These are phyloP conservation scores for Penicillium sp. DNA, from an alignment of 2,329 filamentous ascomycete species.

Conservation along the genomic window DNA sequence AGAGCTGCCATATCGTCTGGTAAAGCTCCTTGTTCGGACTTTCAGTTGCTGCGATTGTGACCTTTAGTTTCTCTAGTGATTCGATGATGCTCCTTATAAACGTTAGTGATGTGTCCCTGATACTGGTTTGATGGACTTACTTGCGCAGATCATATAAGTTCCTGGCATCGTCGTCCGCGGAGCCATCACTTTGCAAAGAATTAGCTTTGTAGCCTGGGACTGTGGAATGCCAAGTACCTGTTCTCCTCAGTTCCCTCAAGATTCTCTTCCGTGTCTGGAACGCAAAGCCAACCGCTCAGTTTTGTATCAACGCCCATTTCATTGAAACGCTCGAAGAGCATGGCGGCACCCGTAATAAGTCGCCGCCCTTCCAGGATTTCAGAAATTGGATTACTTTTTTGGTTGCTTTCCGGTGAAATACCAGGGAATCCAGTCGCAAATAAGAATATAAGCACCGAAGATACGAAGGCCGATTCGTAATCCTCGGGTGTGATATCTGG, in stretches of 20 bases:
- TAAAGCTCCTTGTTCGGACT: slow-evolving; percentile 26
- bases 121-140: slow-evolving; percentile 4
- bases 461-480: slow-evolving; percentile 48
- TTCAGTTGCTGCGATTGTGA: slow-evolving; percentile 22
- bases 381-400: slow-evolving; percentile 31
- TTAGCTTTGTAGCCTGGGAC: neutral
- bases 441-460: slow-evolving; percentile 46
- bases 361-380: slow-evolving; percentile 36
- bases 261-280: slow-evolving; percentile 18
- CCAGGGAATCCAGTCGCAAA: slow-evolving; percentile 40
- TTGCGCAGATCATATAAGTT: slow-evolving; percentile 25
- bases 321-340: slow-evolving; percentile 34
- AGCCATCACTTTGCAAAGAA: slow-evolving; percentile 3
- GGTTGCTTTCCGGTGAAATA: slow-evolving; percentile 30
- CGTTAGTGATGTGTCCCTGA: neutral
- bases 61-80: slow-evolving; percentile 29
- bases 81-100: slow-evolving; percentile 28
- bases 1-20: slow-evolving; percentile 31
- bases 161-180: slow-evolving; percentile 4
- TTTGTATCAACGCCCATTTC: slow-evolving; percentile 29
- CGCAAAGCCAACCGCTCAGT: slow-evolving; percentile 32
- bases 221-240: slow-evolving; percentile 7
- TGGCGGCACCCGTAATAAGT: slow-evolving; percentile 36
- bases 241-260: neutral
- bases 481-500: slow-evolving; percentile 46